Evolutionary conservation across 495 filamentous ascomycete species (phyloP).

Genomic region (Hypoxylon intermedium): DNA sequence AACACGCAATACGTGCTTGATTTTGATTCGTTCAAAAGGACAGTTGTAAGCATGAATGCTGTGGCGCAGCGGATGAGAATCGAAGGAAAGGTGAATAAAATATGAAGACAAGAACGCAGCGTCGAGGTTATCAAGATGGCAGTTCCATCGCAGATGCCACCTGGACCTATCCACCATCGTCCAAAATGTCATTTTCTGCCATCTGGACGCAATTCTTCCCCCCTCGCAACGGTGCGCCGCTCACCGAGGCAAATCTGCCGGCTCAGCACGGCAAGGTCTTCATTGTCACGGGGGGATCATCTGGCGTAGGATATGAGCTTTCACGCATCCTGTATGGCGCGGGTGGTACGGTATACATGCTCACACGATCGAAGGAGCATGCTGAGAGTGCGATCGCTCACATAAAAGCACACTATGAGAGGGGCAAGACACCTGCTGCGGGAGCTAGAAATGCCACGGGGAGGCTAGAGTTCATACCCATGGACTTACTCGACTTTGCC

Average conservation of each 20-base stretch:
- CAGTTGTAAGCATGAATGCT: no score
- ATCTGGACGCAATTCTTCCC: constrained; percentile 43
- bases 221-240: constrained; percentile 32
- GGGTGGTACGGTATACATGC: constrained; percentile 55
- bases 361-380: constrained; percentile 47
- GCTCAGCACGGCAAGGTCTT: constrained; percentile 47
- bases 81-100: no score
- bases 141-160: no score
- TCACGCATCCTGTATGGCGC: constrained; percentile 50
- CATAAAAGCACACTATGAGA: constrained; percentile 43
- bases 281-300: constrained; percentile 53
- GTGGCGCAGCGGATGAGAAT: no score
- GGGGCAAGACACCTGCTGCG: constrained; percentile 37
- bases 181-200: constrained; percentile 7
- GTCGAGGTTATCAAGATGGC: no score
- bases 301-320: constrained; percentile 55
- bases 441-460: neutral
- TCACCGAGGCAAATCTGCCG: constrained; percentile 35
- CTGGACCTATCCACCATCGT: no score
- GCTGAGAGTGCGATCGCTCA: constrained; percentile 39
- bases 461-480: constrained; percentile 35
- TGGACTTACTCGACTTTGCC: constrained; percentile 39
- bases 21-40: no score
- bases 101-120: no score
- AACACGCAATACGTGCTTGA: no score